Base-by-base conservation (phyloP, 2,329 filamentous ascomycete species). In the Fusarium musae region DNA sequence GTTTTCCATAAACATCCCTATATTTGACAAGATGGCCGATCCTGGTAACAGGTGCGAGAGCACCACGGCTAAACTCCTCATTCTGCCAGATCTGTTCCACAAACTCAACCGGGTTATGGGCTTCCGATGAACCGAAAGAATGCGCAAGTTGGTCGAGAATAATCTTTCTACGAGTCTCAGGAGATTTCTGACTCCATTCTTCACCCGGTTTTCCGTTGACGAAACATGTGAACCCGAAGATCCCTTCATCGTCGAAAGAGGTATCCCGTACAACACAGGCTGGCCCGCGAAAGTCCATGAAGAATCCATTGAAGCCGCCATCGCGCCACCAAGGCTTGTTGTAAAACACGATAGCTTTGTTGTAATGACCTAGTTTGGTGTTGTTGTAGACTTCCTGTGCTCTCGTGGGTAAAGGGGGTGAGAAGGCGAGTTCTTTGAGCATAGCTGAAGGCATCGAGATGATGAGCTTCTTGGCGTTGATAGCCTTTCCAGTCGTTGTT, bases 401-500 rank as follows among this genome's bases (percentile, higher is more conserved):
- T 6, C 78, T 75, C 0, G n/a, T 70, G 39, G 86, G 83, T 1
- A 88, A 79, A 2, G 83, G 73, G 2, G 88, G 88, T 0, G 80
- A 75, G 75, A 89, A 87, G 7, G 77, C 78, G 30, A 90, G 83
- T 12, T 83, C 80, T 15, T 81, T 80, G 59, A 85, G 84, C 47
- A 88, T 78, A 11, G 87, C 83, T 10, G 83, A 86, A 0, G 87
- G 85, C 10, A 89, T 77, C 3, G 87, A 86, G 6, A 88, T 68
- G 54, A 89, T 84, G 32, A 83, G 79, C 49, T 84, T 85, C 28
- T 78, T 80, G 1, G 80, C 83, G 6, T 79, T 66, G 28, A 83
- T 78, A 0, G 76, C 63, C 26, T 70, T 75, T 13, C 75, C 76
- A 3, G 66, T 73, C 0, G 70, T 77, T 0, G 78, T 78, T 13